Evolutionary conservation across 2,329 filamentous ascomycete genomes (phyloP), one percentile per base, ranked within the genome.

Genomic region (Trichoderma koningii): DNA sequence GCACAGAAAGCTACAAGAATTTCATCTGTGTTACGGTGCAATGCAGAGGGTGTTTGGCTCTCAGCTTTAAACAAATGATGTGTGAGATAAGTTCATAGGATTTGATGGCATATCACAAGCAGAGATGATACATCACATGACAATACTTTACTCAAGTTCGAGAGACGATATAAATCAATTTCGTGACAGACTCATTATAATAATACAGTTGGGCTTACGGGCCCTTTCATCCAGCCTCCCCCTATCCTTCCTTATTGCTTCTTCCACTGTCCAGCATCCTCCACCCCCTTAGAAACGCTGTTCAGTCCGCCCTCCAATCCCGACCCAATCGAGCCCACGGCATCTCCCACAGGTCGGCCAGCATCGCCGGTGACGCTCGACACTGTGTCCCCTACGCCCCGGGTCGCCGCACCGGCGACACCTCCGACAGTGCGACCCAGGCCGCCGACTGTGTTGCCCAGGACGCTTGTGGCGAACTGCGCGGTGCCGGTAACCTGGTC

Each of bases 251-350:
- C n/a, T 70, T 68, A 72, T 67, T 73, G 67, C 66, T 75, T 78
- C 76, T 83, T 83, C 83, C 84, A 86, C 71, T 86, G 75, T 3
- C 85, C 85, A 12, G 85, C 85, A 70, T 86, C 77, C 75, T 87
- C 84, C 7, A 84, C 80, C 0, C 85, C 84, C 74, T 83, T 80
- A 15, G 81, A 80, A 2, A 86, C 77, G 53, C 74, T 76, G 50
- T 77, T 76, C 44, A 79, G 73, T 1, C 83, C 86, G 51, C 79
- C 77, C 75, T 87, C 79, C 2, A 88, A 69, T 0, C 85, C 85
- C 1, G 78, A 81, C 6, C 83, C 83, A 7, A 85, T 71, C 68
- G 80, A 83, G 7, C 80, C 78, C 14, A 88, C 64, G 2, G 80
- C 84, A 69, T 88, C 82, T 7, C 85, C 85, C 1, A 88, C 71